Percentiles rank a stretch among this genome's conserved stretches.
These are phyloP conservation scores for Candida arabinofermentans DNA, from an alignment of 805 yeast species.

Conservation along the genomic window DNA sequence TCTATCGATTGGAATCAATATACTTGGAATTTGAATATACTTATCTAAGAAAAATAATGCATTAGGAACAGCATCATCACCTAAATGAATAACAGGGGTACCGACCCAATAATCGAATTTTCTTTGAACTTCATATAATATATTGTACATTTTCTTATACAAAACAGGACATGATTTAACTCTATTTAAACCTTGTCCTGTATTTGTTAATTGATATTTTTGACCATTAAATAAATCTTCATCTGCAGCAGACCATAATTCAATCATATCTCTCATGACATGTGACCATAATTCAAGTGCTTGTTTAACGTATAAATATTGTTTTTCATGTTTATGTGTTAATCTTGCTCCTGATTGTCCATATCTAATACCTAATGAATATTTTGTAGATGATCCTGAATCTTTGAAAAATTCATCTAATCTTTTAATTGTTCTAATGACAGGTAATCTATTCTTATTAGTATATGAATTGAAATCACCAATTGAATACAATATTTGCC, in stretches of 20 bases:
- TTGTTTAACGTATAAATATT: constrained; percentile 70
- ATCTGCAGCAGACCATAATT: constrained; percentile 74
- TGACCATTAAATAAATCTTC: constrained; percentile 57
- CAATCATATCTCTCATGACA: constrained; percentile 74
- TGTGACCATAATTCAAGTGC: constrained; percentile 73
- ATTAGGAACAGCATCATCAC: constrained; percentile 82
- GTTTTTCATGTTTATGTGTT: constrained; percentile 70
- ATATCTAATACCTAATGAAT: constrained; percentile 56
- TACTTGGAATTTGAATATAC: constrained; percentile 75
- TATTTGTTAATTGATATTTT: constrained; percentile 58
- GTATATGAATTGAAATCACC: constrained; percentile 77
- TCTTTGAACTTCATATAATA: constrained; percentile 62
- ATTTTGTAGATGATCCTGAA: constrained; percentile 27
- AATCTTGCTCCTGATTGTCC: constrained; percentile 69
- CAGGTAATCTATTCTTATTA: constrained; percentile 65
- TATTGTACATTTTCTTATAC: constrained; percentile 65
- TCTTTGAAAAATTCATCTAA: constrained; percentile 42
- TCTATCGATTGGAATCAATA: constrained; percentile 66
- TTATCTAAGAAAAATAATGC: constrained; percentile 77
- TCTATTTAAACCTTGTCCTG: constrained; percentile 81
- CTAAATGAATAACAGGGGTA: constrained; percentile 73
- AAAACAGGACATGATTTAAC: constrained; percentile 70
- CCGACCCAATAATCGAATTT: constrained; percentile 72
- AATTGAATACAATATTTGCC: constrained; percentile 69
- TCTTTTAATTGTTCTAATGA: constrained; percentile 54